Conservation (phyloP, 495 filamentous ascomycete genomes). For the Xylaria bambusicola region DNA sequence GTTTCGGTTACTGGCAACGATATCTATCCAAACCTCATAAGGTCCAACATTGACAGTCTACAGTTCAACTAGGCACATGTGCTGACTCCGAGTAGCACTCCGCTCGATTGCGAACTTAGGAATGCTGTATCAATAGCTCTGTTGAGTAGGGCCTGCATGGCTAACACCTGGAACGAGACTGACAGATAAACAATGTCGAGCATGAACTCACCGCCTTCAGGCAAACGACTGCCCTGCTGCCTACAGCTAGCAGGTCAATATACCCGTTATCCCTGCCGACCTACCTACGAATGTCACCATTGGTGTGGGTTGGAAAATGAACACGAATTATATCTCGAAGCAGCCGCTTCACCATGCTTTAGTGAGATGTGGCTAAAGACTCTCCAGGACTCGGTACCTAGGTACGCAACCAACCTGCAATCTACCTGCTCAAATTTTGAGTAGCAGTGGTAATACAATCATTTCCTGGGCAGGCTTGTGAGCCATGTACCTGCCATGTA, state of each 20-base stretch:
- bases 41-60: neutral
- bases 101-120: neutral
- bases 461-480: slow-evolving; percentile 4
- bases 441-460: neutral
- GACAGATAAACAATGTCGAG: neutral
- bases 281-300: neutral
- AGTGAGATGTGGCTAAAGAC: neutral
- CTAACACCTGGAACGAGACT: neutral
- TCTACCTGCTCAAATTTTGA: neutral
- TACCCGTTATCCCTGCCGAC: neutral
- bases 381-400: neutral
- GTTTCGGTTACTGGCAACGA: too few relatives aligned
- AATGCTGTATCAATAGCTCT: neutral
- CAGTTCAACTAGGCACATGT: too few relatives aligned
- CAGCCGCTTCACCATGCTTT: neutral
- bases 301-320: neutral
- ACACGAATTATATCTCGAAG: neutral
- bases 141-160: neutral
- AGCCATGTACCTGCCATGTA: neutral
- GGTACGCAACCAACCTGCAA: neutral
- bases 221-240: slow-evolving; percentile 5
- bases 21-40: too few relatives aligned
- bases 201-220: slow-evolving; percentile 2
- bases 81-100: neutral
- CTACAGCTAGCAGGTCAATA: neutral